Conservation (phyloP, 441 rosid genomes). For the Jatropha podagrica region DNA sequence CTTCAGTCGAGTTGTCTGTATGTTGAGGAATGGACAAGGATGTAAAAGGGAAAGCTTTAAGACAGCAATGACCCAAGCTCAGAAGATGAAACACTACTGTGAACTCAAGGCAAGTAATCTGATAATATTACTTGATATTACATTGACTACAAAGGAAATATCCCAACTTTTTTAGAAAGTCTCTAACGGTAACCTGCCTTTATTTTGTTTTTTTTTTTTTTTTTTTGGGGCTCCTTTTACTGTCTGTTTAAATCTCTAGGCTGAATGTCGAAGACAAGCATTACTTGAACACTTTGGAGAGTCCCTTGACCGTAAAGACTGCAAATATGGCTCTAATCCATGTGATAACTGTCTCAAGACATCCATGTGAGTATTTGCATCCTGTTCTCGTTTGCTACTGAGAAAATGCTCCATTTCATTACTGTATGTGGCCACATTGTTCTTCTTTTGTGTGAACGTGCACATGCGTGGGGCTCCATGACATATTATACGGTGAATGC, state of each 20-base stretch:
- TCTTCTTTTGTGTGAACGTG: constrained; percentile 6
- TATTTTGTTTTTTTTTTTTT: constrained; percentile 9
- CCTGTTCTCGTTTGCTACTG: background rate
- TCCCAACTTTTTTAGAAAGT: background rate
- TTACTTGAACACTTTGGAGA: constrained; percentile 89
- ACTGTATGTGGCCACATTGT: background rate
- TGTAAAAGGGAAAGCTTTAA: constrained; percentile 69
- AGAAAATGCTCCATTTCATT: background rate
- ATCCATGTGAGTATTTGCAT: constrained; percentile 25
- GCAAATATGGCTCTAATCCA: constrained; percentile 69
- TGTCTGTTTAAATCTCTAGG: constrained; percentile 36
- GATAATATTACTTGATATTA: background rate
- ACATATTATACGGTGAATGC: background rate
- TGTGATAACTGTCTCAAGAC: constrained; percentile 82
- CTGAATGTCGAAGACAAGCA: constrained; percentile 79
- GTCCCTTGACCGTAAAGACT: constrained; percentile 53
- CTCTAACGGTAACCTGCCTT: background rate
- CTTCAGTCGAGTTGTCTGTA: constrained; percentile 92
- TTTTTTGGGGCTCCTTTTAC: constrained; percentile 2
- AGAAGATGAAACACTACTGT: constrained; percentile 89
- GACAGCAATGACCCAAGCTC: constrained; percentile 83
- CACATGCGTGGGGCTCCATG: constrained; percentile 4
- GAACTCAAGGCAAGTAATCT: constrained; percentile 68
- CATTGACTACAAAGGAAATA: background rate
- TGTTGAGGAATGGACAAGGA: constrained; percentile 81